These are phyloP conservation scores for Lachnellula occidentalis DNA, from an alignment of 2,329 filamentous ascomycete genomes.

Conservation along the genomic window DNA sequence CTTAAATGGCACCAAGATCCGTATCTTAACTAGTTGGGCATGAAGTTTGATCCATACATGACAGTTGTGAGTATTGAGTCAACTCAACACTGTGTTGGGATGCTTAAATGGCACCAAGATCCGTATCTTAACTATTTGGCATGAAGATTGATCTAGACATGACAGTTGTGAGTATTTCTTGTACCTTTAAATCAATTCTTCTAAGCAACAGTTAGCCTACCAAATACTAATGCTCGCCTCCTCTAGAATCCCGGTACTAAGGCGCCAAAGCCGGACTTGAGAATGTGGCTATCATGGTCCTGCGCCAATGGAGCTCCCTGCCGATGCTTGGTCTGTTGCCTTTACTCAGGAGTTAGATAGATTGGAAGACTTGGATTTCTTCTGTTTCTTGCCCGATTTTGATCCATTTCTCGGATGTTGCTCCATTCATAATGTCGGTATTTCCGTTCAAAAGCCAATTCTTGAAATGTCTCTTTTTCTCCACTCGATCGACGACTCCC, in stretches of 20 bases:
- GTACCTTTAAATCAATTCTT: too few species aligned
- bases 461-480: neutral
- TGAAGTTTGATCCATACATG: conserved; percentile 62
- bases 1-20: conserved; percentile 65
- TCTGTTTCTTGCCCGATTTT: neutral
- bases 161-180: conserved; percentile 40
- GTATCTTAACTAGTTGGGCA: conserved; percentile 66
- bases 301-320: too few species aligned
- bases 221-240: conserved; percentile 59
- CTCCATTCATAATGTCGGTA: too few species aligned
- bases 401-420: too few species aligned
- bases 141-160: conserved; percentile 62
- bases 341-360: neutral
- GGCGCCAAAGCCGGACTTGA: conserved; percentile 35
- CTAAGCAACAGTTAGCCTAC: conserved; percentile 8
- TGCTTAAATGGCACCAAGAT: conserved; percentile 65
- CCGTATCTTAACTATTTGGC: conserved; percentile 67
- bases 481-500: neutral
- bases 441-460: neutral
- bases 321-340: too few species aligned
- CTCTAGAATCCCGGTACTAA: conserved; percentile 63
- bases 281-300: too few species aligned
- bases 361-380: neutral
- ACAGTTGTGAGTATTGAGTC: conserved; percentile 44
- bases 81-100: conserved; percentile 61